Evolutionary conservation across 805 yeast species (phyloP).

Genomic region (Candida maris): DNA sequence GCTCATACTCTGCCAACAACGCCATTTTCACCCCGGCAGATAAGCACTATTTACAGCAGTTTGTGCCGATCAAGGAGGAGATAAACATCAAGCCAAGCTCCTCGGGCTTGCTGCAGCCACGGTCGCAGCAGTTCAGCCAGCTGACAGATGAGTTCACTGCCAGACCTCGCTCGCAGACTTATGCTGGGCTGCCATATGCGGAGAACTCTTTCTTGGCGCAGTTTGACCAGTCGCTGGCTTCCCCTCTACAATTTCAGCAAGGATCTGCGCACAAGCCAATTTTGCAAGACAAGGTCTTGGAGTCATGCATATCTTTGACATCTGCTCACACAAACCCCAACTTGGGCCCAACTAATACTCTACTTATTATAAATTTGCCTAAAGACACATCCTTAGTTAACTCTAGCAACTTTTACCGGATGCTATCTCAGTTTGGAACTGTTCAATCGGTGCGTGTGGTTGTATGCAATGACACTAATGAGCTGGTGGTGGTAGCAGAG

Average conservation of each 20-base stretch:
- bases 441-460: conserved; percentile 60
- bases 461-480: conserved; percentile 32
- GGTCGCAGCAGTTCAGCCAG: conserved; percentile 4
- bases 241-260: conserved; percentile 10
- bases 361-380: conserved; percentile 81
- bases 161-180: conserved; percentile 43
- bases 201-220: conserved; percentile 6
- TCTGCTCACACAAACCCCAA: conserved; percentile 68
- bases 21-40: conserved; percentile 29
- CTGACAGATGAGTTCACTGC: conserved; percentile 11
- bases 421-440: conserved; percentile 60
- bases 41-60: conserved; percentile 21
- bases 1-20: conserved; percentile 50
- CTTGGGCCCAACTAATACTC: conserved; percentile 71
- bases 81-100: conserved; percentile 3
- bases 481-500: conserved; percentile 59
- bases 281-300: conserved; percentile 57
- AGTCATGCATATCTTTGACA: conserved; percentile 56
- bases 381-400: conserved; percentile 33
- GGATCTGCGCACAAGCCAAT: conserved; percentile 21
- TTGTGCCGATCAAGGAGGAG: conserved; percentile 25
- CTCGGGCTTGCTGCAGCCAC: conserved; percentile 6
- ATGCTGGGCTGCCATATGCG: conserved; percentile 19
- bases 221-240: conserved; percentile 5
- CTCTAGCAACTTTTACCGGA: conserved; percentile 50